Evolutionary conservation across 768 basidiomycete species (phyloP).

Genomic region (Pleurotus tuoliensis): DNA sequence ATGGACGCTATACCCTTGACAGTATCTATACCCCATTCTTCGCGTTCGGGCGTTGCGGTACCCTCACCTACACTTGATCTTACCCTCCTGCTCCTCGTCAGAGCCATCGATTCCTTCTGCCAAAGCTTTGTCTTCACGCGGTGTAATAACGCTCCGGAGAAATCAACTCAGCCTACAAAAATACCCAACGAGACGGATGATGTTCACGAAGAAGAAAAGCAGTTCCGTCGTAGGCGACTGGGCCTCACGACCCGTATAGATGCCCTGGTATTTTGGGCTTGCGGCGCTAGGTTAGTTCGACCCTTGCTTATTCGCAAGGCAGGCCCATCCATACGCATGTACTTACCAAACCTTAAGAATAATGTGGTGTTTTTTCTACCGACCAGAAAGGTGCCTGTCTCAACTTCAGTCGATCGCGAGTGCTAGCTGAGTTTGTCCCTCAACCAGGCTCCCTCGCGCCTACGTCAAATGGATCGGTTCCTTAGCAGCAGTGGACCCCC

Average conservation of each 20-base stretch:
- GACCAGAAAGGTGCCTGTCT: conserved; percentile 54
- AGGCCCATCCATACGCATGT: conserved; percentile 7
- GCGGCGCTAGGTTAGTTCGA: conserved; percentile 61
- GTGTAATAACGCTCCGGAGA: conserved; percentile 10
- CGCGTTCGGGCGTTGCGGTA: conserved; percentile 14
- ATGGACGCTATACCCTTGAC: conserved; percentile 8
- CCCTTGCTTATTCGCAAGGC: not conserved
- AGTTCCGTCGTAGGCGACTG: conserved; percentile 17
- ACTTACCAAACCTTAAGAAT: conserved; percentile 42
- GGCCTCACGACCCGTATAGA: conserved; percentile 50
- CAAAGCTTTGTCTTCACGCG: conserved; percentile 45
- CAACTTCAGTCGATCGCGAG: no score
- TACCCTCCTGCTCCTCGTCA: conserved; percentile 62
- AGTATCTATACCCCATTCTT: conserved; percentile 3
- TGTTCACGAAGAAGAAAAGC: conserved; percentile 10
- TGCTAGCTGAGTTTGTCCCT: not conserved
- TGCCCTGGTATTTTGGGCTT: conserved; percentile 71
- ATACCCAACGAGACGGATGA: conserved; percentile 18
- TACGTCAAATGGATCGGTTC: conserved; percentile 79
- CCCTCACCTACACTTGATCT: conserved; percentile 62
- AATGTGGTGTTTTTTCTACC: conserved; percentile 88
- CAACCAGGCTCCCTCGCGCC: conserved; percentile 49
- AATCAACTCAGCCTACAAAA: not conserved
- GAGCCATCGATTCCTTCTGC: conserved; percentile 60
- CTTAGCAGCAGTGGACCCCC: conserved; percentile 63